phyloP scores from a whole-genome alignment of 1,284 basidiomycete species.

The Cryptococcus neoformans region DNA sequence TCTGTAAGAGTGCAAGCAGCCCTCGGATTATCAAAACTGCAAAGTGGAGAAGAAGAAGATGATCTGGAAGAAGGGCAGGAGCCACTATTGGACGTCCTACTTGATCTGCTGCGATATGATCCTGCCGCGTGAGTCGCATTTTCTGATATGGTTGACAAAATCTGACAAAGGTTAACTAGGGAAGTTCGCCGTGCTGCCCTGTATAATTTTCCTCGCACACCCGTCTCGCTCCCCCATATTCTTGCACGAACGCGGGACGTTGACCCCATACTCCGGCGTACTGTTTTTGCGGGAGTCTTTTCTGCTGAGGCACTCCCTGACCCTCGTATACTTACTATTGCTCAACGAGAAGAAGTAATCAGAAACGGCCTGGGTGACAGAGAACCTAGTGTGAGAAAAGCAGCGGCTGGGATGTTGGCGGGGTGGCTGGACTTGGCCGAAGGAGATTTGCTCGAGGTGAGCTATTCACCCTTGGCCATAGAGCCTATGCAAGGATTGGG shows the following conservation, averaged over 20 bases:
- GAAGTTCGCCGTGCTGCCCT: slow-evolving; percentile 89
- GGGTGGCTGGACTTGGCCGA: slow-evolving; percentile 66
- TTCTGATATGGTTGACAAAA: not conserved
- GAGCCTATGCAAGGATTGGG: not conserved
- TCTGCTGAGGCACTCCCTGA: slow-evolving; percentile 58
- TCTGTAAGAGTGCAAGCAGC: slow-evolving; percentile 80
- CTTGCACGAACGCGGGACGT: slow-evolving; percentile 81
- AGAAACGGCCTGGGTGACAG: slow-evolving; percentile 83
- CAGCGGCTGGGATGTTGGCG: slow-evolving; percentile 71
- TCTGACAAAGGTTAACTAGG: slow-evolving; percentile 50
- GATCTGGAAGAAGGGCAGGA: slow-evolving; percentile 64
- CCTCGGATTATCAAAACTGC: slow-evolving; percentile 78
- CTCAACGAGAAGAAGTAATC: slow-evolving; percentile 73
- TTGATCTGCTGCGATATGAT: slow-evolving; percentile 73
- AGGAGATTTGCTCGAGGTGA: slow-evolving; percentile 53
- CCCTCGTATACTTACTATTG: slow-evolving; percentile 66
- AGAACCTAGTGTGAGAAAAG: slow-evolving; percentile 74
- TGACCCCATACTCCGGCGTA: slow-evolving; percentile 75
- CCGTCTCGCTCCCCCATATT: slow-evolving; percentile 62
- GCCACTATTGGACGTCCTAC: slow-evolving; percentile 63
- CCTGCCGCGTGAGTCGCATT: slow-evolving; percentile 64
- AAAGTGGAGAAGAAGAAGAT: slow-evolving; percentile 68
- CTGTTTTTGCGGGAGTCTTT: slow-evolving; percentile 68
- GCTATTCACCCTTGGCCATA: slow-evolving; percentile 6
- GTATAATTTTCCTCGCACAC: slow-evolving; percentile 68